phyloP scores from a whole-genome alignment of 2,329 filamentous ascomycete genomes.

The Talaromyces islandicus region DNA sequence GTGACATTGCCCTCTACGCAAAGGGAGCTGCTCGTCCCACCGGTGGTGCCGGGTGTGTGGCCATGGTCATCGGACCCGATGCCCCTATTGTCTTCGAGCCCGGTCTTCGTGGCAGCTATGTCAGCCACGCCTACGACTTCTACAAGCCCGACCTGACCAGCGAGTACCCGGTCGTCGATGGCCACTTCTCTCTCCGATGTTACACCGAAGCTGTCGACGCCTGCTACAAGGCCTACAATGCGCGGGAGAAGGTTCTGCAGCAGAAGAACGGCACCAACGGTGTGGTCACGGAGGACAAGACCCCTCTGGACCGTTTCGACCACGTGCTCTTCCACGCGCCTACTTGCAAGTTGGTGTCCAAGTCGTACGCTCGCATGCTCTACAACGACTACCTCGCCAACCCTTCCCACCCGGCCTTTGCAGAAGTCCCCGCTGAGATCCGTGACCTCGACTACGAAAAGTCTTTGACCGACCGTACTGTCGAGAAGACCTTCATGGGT shows the following conservation, averaged over 20 bases:
- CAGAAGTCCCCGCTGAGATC: conserved; percentile 69
- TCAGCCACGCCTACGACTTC: conserved; percentile 82
- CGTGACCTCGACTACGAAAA: conserved; percentile 72
- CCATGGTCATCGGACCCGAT: conserved; percentile 71
- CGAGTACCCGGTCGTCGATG: conserved; percentile 82
- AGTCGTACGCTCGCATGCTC: conserved; percentile 75
- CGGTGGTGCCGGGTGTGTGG: conserved; percentile 72
- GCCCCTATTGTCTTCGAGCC: conserved; percentile 72
- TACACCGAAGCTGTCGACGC: conserved; percentile 75
- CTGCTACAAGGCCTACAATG: conserved; percentile 74
- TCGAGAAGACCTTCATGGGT: conserved; percentile 82
- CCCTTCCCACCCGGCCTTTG: conserved; percentile 61
- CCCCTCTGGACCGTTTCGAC: conserved; percentile 72
- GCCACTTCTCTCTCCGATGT: conserved; percentile 75
- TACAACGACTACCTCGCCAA: conserved; percentile 80
- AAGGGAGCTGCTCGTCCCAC: conserved; percentile 77
- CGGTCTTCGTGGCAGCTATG: conserved; percentile 72
- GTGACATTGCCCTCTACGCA: conserved; percentile 79
- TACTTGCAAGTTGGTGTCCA: conserved; percentile 80
- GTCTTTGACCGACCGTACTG: conserved; percentile 71
- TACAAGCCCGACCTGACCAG: conserved; percentile 85
- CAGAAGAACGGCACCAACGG: conserved; percentile 47
- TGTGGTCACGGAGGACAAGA: conserved; percentile 44
- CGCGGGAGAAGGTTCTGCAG: conserved; percentile 60
- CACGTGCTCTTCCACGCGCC: conserved; percentile 78